Conservation (phyloP, 441 rosid species). For the Mallotus repandus region DNA sequence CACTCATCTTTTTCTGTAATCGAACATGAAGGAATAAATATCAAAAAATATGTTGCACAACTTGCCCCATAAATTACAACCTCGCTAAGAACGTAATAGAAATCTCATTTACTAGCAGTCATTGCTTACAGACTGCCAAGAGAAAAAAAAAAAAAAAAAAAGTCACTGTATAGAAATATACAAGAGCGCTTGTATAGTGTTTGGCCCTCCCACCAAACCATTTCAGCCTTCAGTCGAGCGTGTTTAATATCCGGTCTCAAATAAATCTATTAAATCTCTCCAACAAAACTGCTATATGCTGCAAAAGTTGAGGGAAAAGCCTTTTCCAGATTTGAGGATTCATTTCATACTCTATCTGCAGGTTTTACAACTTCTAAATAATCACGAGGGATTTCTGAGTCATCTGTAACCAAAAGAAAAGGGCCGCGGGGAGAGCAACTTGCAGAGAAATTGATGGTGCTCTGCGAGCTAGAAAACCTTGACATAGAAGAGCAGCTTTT, state of each 20-base stretch:
- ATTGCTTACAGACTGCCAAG: neutral
- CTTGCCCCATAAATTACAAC: neutral
- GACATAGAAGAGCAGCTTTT: neutral
- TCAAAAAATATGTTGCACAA: neutral
- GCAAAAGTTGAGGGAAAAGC: neutral
- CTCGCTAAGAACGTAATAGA: neutral
- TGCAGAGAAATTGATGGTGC: neutral
- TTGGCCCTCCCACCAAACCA: neutral
- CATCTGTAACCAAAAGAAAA: neutral
- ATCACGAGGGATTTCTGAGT: neutral
- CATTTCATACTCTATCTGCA: neutral
- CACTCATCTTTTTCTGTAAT: neutral
- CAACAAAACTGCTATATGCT: neutral
- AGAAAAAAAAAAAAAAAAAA: too few relatives aligned
- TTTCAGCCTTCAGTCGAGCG: neutral
- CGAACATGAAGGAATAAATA: too few relatives aligned
- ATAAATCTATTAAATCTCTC: slow-evolving; percentile 2
- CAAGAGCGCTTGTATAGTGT: neutral
- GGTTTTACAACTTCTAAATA: neutral
- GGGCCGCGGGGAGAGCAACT: neutral
- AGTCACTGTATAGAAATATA: neutral
- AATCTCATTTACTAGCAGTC: neutral
- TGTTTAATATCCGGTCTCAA: neutral
- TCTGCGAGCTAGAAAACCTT: neutral
- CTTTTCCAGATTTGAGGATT: neutral